Base-by-base conservation (phyloP, 1,284 basidiomycete genomes). In the Schizopora paradoxa region DNA sequence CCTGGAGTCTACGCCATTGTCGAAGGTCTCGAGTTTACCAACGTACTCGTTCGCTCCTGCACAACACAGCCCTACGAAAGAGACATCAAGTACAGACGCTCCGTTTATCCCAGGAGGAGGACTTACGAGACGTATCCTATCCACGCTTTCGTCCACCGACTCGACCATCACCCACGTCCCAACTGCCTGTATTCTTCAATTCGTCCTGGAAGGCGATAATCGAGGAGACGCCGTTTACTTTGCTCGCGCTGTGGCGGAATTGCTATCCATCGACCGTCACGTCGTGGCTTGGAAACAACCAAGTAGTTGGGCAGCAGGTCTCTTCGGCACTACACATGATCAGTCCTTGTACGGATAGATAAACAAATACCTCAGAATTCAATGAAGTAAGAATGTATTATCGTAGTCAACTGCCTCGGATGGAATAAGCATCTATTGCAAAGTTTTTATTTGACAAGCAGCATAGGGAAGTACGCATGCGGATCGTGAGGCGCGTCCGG, bases 401-500 rank as follows among this genome's bases (percentile, higher is more conserved):
- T n/a, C n/a, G 14, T 35, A 14, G 14, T 35, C 8, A n/a, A 35
- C 33, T 19, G 33, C 18, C 33, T 19, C 22, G 10, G 18, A 4
- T 5, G 6, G 18, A 13, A 16, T 38, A 11, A 16, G 22, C 21
- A 28, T 14, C 7, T 32, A 18, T 22, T 16, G n/a, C 28, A 27
- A 13, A 6, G 16, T 10, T 43, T 57, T 72, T 82, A 92, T 62
- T 80, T 86, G 69, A 86, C 86, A 49, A 90, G 64, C 38, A 73
- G 61, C 88, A 93, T 91, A 5, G 90, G 89, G 71, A 87, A 93
- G 65, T 92, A 92, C 8, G 84, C 70, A 57, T 80, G 60, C 28
- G 81, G 78, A 50, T 82, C 80, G 58, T 87, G 86, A 16, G 90
- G 90, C 21, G 88, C 81, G 57, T 85, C 77, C 2, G 75, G 76